phyloP scores from a whole-genome alignment of 805 yeast species.

The Saturnispora sekii region DNA sequence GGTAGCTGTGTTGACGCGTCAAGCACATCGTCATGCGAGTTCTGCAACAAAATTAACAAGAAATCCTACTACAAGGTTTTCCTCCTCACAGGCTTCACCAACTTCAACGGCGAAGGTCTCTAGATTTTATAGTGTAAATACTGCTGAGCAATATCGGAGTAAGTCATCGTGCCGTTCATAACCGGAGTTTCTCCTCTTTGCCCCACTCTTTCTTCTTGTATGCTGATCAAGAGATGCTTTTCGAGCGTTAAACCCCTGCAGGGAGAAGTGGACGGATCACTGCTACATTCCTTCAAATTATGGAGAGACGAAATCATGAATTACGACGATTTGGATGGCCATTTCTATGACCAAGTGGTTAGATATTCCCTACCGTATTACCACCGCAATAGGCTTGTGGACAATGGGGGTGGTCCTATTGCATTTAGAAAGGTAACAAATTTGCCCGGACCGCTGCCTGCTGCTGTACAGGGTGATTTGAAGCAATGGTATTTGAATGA shows the following conservation, averaged over 20 bases:
- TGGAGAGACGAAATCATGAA: constrained; percentile 18
- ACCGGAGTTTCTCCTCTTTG: not conserved
- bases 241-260: not conserved
- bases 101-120: constrained; percentile 71
- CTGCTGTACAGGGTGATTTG: constrained; percentile 3
- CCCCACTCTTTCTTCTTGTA: no score
- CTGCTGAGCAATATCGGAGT: no score
- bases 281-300: constrained; percentile 13
- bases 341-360: constrained; percentile 20
- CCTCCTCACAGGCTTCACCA: constrained; percentile 59
- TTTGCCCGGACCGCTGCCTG: constrained; percentile 6
- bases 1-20: constrained; percentile 83
- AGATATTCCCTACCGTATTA: constrained; percentile 21
- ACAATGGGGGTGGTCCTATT: constrained; percentile 7
- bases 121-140: constrained; percentile 12
- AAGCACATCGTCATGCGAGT: constrained; percentile 74
- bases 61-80: constrained; percentile 55
- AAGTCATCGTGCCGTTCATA: no score
- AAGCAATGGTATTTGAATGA: constrained; percentile 20
- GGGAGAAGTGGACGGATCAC: no score
- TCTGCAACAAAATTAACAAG: constrained; percentile 61
- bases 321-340: constrained; percentile 15
- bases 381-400: constrained; percentile 10
- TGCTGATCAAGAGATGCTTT: no score
- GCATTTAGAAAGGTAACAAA: constrained; percentile 16